These are phyloP conservation scores for Candida verbasci DNA, from an alignment of 805 yeast species.

Conservation along the genomic window DNA sequence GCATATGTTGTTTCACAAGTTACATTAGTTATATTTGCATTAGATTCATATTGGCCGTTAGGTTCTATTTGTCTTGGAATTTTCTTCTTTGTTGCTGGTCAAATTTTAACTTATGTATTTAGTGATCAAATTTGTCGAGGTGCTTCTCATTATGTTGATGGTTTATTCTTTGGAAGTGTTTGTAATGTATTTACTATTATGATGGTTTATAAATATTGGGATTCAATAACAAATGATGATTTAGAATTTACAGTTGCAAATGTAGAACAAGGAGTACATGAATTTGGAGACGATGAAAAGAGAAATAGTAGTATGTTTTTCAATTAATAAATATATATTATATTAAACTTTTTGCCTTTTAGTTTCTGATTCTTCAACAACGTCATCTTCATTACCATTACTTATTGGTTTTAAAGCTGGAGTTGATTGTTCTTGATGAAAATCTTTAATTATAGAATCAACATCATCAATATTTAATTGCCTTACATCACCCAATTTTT, in stretches of 20 bases:
- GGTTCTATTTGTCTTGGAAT: constrained; percentile 76
- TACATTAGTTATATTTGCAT: constrained; percentile 59
- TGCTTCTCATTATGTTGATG: constrained; percentile 85
- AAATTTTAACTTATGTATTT: constrained; percentile 66
- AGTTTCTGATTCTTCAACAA: constrained; percentile 25
- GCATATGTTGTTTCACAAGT: constrained; percentile 66
- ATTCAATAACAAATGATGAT: constrained; percentile 90
- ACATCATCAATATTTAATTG: constrained; percentile 58
- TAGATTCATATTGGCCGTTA: constrained; percentile 81
- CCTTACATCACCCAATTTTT: constrained; percentile 56
- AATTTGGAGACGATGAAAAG: constrained; percentile 15
- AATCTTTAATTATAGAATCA: constrained; percentile 54
- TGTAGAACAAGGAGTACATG: constrained; percentile 36
- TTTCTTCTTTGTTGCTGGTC: constrained; percentile 78
- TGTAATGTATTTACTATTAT: constrained; percentile 78
- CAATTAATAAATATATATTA: neutral
- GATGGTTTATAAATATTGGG: constrained; percentile 98
- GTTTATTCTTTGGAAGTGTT: constrained; percentile 77
- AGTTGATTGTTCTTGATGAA: constrained; percentile 38
- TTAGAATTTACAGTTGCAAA: constrained; percentile 78
- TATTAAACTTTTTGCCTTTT: constrained; percentile 30
- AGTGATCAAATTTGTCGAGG: constrained; percentile 62
- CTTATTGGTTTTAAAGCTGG: constrained; percentile 24
- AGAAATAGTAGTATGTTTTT: constrained; percentile 9
- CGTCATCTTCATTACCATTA: constrained; percentile 18